These are phyloP conservation scores for Aspergillus cavernicola DNA, from an alignment of 495 filamentous ascomycete genomes.

Conservation along the genomic window DNA sequence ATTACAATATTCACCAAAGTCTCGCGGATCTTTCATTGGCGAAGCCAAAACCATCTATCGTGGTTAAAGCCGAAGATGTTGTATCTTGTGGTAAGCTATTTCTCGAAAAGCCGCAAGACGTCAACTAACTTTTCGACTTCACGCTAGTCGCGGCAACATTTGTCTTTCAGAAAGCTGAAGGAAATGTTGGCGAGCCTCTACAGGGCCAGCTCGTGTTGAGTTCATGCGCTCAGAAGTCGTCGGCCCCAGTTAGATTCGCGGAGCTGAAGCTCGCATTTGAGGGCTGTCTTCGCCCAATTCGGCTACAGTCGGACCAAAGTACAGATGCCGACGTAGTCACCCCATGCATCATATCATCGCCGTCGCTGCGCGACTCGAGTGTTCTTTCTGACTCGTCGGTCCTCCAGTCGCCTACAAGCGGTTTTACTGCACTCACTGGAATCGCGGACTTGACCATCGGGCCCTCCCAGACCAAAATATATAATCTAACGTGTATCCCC, in stretches of 20 bases:
- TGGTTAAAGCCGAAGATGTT: conserved; percentile 62
- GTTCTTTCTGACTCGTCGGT: conserved; percentile 23
- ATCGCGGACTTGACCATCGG: conserved; percentile 62
- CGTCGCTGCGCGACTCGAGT: conserved; percentile 35
- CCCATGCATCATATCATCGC: conserved; percentile 24
- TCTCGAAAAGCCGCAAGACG: not conserved
- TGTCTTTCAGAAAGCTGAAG: conserved; percentile 68
- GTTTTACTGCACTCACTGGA: conserved; percentile 45
- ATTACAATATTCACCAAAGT: conserved; percentile 71
- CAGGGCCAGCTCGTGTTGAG: conserved; percentile 67
- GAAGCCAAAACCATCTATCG: conserved; percentile 58
- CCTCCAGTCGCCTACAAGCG: conserved; percentile 40
- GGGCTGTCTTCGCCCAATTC: conserved; percentile 62
- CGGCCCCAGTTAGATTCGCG: conserved; percentile 61
- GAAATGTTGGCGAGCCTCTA: conserved; percentile 77
- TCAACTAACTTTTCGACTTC: not conserved
- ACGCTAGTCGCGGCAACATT: conserved; percentile 62
- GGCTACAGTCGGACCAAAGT: conserved; percentile 33
- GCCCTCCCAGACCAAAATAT: conserved; percentile 65
- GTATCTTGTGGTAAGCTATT: conserved; percentile 59
- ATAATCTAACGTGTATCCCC: conserved; percentile 66
- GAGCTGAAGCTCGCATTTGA: conserved; percentile 64
- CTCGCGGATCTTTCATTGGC: conserved; percentile 51
- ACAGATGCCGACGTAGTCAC: conserved; percentile 24
- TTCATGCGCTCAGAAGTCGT: conserved; percentile 61